phyloP scores from a whole-genome alignment of 2,329 filamentous ascomycete genomes.

The Epichloe festucae region DNA sequence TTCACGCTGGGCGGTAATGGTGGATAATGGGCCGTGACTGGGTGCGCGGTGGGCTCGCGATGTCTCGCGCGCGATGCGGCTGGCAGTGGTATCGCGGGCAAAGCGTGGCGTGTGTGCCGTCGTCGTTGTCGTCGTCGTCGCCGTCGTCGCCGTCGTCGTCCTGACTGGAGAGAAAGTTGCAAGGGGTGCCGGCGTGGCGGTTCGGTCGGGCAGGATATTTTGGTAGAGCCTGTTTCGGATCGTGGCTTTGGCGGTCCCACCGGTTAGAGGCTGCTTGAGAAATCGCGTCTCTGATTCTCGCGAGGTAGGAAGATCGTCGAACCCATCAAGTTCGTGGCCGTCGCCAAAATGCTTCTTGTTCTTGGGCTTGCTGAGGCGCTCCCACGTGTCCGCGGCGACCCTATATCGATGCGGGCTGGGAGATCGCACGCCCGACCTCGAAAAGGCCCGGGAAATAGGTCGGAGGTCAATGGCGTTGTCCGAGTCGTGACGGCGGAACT shows the following conservation, averaged over 20 bases:
- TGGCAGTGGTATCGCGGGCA: constrained; percentile 52
- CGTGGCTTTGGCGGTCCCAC: constrained; percentile 51
- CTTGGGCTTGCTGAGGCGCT: constrained; percentile 59
- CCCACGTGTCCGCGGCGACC: constrained; percentile 38
- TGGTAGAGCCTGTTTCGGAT: constrained; percentile 45
- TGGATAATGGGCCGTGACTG: constrained; percentile 38
- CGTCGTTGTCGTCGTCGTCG: constrained; percentile 12
- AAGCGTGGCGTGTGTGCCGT: constrained; percentile 41
- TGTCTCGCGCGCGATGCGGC: constrained; percentile 51
- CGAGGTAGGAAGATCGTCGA: constrained; percentile 91
- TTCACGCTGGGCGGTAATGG: constrained; percentile 42
- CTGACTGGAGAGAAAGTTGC: constrained; percentile 45
- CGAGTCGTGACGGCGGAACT: constrained; percentile 71
- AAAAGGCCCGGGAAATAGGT: constrained; percentile 43
- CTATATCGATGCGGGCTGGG: constrained; percentile 42
- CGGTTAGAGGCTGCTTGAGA: constrained; percentile 59
- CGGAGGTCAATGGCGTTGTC: constrained; percentile 51
- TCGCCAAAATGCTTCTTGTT: constrained; percentile 59
- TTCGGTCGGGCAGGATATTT: constrained; percentile 41
- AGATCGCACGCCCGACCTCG: constrained; percentile 44
- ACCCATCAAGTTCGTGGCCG: constrained; percentile 80
- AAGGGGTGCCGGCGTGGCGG: constrained; percentile 37
- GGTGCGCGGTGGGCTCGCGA: constrained; percentile 46
- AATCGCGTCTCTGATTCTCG: constrained; percentile 68
- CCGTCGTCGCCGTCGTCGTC: constrained; percentile 25